Base-by-base conservation (phyloP, 345 rosid genomes). In the Kernera saxatilis region DNA sequence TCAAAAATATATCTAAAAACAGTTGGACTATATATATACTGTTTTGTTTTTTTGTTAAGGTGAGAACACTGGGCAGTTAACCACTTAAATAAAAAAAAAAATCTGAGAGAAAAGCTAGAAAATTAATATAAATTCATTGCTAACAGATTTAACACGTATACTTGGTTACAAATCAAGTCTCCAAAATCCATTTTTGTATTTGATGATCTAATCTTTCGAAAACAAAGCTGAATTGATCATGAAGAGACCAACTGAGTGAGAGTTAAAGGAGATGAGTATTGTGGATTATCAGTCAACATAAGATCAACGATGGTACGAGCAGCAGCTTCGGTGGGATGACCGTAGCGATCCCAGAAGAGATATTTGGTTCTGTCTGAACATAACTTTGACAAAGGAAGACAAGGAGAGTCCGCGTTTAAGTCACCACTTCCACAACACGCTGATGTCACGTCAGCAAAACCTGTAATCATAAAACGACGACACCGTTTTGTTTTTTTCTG, bases 371-470 rank as follows among this genome's bases (percentile, higher is more conserved):
- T 73, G 79, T 92, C 81, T 26, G 84, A 14, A 63, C 98, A 89
- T 59, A 76, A 80, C 3, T 56, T 70, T 3, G 98, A 58, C 3
- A 81, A 17, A 2, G 92, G 93, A 30, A 82, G 8, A 66, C 96
- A 92, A 8, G 91, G 83, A 3, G 64, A 4, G 1, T 64, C 33
- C 0, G 94, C 90, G 29, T 71, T 89, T 56, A 89, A 69, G 5
- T 55, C 44, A 2, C 96, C 98, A 2, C 69, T 71, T 40, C 98
- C 98, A 71, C 98, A 92, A 36, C 98, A 87, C 0, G 96, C 96
- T 5, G 86, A 72, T 77, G 79, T 79, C n/a, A 81, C 82, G 72
- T 89, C 92, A 0, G 14, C 59, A 64, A 86, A 84, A 14, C 90
- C 92, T 87, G 83, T 56, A 76, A 70, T 26, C 6, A 29, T 8